Conservation (phyloP, 768 basidiomycete species). For the Rhizopogon rudus region DNA sequence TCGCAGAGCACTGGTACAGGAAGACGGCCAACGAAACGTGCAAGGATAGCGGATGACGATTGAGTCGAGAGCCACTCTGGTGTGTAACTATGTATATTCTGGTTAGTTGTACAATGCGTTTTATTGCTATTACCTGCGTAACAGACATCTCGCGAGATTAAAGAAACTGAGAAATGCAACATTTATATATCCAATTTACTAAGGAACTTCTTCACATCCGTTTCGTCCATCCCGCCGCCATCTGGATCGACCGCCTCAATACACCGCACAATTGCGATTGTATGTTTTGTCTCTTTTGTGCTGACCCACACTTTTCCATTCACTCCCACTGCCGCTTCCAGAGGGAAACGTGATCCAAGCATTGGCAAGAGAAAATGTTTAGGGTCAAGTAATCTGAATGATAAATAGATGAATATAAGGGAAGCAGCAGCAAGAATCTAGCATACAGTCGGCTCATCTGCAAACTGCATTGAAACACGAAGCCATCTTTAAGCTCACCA, state of each 20-base stretch:
- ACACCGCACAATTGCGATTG: conserved; percentile 71
- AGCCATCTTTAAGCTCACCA: conserved; percentile 89
- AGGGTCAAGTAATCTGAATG: conserved; percentile 66
- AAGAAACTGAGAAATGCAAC: neutral
- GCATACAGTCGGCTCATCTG: conserved; percentile 83
- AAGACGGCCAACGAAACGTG: conserved; percentile 64
- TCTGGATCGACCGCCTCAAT: conserved; percentile 81
- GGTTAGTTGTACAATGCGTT: conserved; percentile 6
- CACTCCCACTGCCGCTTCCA: conserved; percentile 85
- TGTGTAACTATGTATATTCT: neutral
- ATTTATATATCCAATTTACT: conserved; percentile 36
- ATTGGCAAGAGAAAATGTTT: conserved; percentile 79
- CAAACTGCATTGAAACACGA: conserved; percentile 76
- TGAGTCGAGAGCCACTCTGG: conserved; percentile 21
- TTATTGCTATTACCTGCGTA: neutral
- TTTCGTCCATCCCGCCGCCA: conserved; percentile 56
- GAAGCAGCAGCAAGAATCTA: conserved; percentile 2
- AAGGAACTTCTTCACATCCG: conserved; percentile 48
- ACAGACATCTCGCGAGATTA: neutral
- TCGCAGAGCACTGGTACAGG: conserved; percentile 38
- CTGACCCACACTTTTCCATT: conserved; percentile 93
- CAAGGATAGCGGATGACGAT: conserved; percentile 64
- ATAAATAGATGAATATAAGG: conserved; percentile 2
- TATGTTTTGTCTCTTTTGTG: conserved; percentile 66
- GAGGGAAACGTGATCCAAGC: conserved; percentile 75